A percentile compares a stretch with the other conserved stretches of the same genome.
These are phyloP conservation scores for Edaphochlamys debaryana DNA, from an alignment of 139 green algal species.

Conservation along the genomic window DNA sequence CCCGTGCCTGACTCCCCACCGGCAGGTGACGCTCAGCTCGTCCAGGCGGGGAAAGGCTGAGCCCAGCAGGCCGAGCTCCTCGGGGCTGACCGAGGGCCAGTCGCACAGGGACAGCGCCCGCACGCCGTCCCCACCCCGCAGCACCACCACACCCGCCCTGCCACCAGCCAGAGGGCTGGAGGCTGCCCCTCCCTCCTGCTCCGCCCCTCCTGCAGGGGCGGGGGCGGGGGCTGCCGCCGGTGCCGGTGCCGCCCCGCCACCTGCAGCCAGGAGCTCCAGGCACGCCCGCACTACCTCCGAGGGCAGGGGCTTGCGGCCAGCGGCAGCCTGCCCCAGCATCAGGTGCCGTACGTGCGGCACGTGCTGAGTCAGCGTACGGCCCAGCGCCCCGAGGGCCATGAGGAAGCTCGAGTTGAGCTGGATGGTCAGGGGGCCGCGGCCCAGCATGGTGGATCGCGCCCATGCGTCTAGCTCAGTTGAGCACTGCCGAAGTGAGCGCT, in stretches of 20 bases:
- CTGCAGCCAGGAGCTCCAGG: slow-evolving; percentile 5
- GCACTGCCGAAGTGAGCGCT: not conserved
- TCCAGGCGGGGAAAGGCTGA: not conserved
- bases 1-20: not conserved
- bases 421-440: not conserved
- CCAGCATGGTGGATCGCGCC: not conserved
- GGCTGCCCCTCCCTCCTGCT: not conserved
- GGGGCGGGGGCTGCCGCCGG: not conserved
- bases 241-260: too few species aligned
- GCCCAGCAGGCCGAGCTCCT: not conserved
- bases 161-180: not conserved
- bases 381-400: not conserved
- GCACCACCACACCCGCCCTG: not conserved
- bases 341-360: not conserved
- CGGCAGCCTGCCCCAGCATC: not conserved
- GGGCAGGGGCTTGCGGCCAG: slow-evolving; percentile 15
- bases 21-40: not conserved
- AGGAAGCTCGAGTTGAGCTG: not conserved
- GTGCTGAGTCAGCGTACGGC: not conserved
- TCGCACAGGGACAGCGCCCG: not conserved
- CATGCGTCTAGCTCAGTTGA: not conserved
- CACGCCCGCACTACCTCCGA: slow-evolving; percentile 4
- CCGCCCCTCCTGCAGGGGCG: not conserved
- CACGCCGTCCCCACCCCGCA: not conserved
- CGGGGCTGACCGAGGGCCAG: not conserved